Evolutionary conservation across 148 eudicot genomes (phyloP), one percentile per base, ranked within the genome.

Genomic region (Arctostaphylos glauca): DNA sequence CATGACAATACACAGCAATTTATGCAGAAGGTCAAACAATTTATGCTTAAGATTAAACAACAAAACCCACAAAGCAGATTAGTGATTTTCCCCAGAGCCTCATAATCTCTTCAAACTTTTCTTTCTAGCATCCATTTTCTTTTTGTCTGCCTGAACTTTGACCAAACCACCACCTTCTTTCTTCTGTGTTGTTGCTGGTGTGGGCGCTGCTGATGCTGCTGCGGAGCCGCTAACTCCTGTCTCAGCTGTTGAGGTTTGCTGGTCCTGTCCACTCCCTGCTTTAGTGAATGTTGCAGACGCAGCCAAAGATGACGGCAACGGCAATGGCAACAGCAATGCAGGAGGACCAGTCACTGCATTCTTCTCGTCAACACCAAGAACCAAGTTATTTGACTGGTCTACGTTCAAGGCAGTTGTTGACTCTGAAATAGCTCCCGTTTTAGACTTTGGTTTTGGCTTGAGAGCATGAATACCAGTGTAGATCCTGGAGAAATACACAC

Each of bases 381-480:
- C 85, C 81, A 90, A 82, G 70, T 93, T 79, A 85, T 89, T 92
- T 62, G 85, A 86, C 80, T 89, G 93, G 82, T 91, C 98, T 7
- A 91, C 93, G 56, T 96, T 96, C 77, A 92, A 78, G 72, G 94
- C 93, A 50, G 95, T 89, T 3, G 95, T 89, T 18, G 97, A 90
- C 85, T 96, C 94, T 3, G 94, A 90, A 38, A 94, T 92, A 21
- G 93, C 91, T 75, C 93, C 95, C n/a, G 86, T 88, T 90, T 93
- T 96, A 9, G 80, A 83, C 83, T 91, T 94, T 0, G 94, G 87
- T 83, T 96, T 96, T 19, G 94, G 92, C 86, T 93, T 96, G 14
- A 90, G 78, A 8, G 97, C 99, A 66, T 96, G 99, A 77, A 94
- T 94, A 62, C 97, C 95, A 14, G 99, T 96, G 87, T 92, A 96